Evolutionary conservation across 2,329 filamentous ascomycete species (phyloP), one percentile per base, ranked within the genome.

Genomic region (Talaromyces pinophilus): DNA sequence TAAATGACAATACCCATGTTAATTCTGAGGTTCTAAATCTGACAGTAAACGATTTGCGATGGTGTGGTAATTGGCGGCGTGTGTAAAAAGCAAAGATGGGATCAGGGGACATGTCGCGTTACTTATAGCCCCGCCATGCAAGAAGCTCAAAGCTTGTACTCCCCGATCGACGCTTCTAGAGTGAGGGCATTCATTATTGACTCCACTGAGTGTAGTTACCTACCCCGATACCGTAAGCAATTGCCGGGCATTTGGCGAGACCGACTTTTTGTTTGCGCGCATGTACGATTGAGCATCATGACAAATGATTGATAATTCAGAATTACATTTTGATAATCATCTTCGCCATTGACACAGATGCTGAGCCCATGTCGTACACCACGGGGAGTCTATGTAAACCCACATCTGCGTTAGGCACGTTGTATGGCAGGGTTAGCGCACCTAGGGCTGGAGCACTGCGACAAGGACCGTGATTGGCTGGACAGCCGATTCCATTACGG

Each of bases 1-100:
- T 77, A 68, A 50, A 78, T 60, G 67, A 76, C 76, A 68, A 78
- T 67, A 62, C 68, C 69, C 75, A 78, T 78, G 30, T 57, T n/a
- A 38, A 15, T 38, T 10, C 13, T 22, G 11, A 38, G 17, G 2
- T 13, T 7, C 11, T 1, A 22, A 22, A 38, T 25, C 33, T 40
- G 33, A 57, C 30, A 19, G n/a, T 17, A 40, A 15, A 7, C 54
- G n/a, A 57, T 38, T 19, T 38, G 54, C 52, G 30, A 22, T 13
- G 52, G n/a, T 38, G 54, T 57, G 33, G n/a, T 40, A 15, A 38
- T 7, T 25, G 33, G 33, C 33, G 17, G 52, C 38, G 30, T 55
- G 25, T 38, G 52, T 7, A 22, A n/a, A 33, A 7, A 30, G 7
- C 50, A 25, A 55, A n/a, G 8, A 19, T 19, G 17, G 17, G 19